Conservation (phyloP, 106 monocot species). For the Allium sativum region DNA sequence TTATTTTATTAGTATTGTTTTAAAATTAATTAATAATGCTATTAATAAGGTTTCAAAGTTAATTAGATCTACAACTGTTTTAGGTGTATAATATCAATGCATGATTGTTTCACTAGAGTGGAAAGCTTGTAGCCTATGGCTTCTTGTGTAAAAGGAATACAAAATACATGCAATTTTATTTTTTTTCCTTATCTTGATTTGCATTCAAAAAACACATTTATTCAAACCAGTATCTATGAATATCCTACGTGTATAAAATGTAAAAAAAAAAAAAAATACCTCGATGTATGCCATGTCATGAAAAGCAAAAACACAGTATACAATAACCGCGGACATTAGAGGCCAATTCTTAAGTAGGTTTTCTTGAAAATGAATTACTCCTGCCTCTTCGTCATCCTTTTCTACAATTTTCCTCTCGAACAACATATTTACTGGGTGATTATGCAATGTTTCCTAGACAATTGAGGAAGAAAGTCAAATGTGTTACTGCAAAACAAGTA, state of each 20-base stretch:
- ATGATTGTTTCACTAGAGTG: not conserved
- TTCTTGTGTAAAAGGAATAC: not conserved
- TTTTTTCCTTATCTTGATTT: not conserved
- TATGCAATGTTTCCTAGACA: conserved; percentile 39
- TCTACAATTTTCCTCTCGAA: conserved; percentile 6
- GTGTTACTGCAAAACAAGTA: not conserved
- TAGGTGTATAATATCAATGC: not conserved
- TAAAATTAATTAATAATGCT: too few species aligned
- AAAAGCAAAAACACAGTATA: conserved; percentile 59
- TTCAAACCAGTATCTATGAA: not conserved
- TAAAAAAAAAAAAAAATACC: conserved; percentile 17
- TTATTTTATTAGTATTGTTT: too few species aligned
- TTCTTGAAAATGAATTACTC: not conserved
- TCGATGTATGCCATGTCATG: conserved; percentile 73
- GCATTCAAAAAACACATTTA: not conserved
- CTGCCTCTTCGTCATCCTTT: not conserved
- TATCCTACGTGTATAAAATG: not conserved
- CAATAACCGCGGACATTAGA: conserved; percentile 57
- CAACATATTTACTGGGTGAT: conserved; percentile 15
- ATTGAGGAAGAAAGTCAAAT: not conserved
- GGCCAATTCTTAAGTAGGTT: conserved; percentile 61
- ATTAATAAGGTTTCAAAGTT: too few species aligned
- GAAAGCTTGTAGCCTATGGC: not conserved
- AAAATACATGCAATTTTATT: not conserved
- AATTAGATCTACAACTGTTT: too few species aligned